Evolutionary conservation across 805 yeast genomes (phyloP).

Genomic region (Clavispora vitiphila): DNA sequence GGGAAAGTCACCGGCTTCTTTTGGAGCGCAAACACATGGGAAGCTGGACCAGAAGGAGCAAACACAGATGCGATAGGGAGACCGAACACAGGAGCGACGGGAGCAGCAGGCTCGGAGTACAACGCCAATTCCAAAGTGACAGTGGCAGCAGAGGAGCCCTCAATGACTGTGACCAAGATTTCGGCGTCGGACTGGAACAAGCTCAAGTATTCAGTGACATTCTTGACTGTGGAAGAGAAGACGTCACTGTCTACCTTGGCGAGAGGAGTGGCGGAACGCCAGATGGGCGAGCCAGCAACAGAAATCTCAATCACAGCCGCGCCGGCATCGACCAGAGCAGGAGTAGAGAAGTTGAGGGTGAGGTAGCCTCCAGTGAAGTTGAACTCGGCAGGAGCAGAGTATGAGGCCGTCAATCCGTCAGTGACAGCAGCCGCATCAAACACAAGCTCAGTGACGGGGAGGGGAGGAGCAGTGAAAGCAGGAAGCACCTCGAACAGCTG

Average conservation of each 20-base stretch:
- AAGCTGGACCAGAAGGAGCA: conserved; percentile 18
- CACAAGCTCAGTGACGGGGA: conserved; percentile 2
- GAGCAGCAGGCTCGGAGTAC: conserved; percentile 14
- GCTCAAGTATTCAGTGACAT: conserved; percentile 20
- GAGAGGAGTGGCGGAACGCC: conserved; percentile 25
- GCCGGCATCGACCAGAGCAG: conserved; percentile 11
- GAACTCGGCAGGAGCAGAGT: conserved; percentile 11
- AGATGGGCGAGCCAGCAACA: conserved; percentile 20
- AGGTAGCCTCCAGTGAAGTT: conserved; percentile 22
- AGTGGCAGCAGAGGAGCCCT: conserved; percentile 11
- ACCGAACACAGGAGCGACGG: neutral
- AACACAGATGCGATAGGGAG: conserved; percentile 13
- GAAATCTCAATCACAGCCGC: conserved; percentile 18
- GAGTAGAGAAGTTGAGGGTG: conserved; percentile 22
- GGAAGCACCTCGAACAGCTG: conserved; percentile 14
- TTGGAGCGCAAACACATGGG: conserved; percentile 17
- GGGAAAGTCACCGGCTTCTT: conserved; percentile 19
- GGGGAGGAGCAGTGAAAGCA: conserved; percentile 6
- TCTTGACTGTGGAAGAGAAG: conserved; percentile 18
- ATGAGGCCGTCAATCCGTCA: conserved; percentile 4
- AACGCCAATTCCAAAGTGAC: conserved; percentile 19
- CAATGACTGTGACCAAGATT: conserved; percentile 17
- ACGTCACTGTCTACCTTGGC: conserved; percentile 13
- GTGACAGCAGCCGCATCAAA: conserved; percentile 3
- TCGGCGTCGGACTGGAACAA: conserved; percentile 13